Percentiles rank a stretch among this genome's conserved stretches.
These are phyloP conservation scores for Sambucus nigra DNA, from an alignment of 129 eudicot species.

Conservation along the genomic window DNA sequence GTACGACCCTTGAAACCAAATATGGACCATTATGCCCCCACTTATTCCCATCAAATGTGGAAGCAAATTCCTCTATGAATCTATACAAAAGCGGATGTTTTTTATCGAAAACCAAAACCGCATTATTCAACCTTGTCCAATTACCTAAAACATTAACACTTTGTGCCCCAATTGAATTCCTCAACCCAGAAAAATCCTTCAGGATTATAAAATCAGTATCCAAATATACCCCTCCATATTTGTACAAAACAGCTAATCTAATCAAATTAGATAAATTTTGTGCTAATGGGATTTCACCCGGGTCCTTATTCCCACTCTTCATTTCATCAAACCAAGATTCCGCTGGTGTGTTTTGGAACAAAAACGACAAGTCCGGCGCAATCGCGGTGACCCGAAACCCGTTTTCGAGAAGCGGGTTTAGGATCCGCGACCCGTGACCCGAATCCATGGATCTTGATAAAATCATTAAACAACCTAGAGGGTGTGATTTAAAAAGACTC, in stretches of 20 bases:
- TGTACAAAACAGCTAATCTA: slow-evolving; percentile 56
- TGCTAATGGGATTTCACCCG: slow-evolving; percentile 62
- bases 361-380: slow-evolving; percentile 33
- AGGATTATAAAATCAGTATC: slow-evolving; percentile 65
- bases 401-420: slow-evolving; percentile 34
- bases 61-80: slow-evolving; percentile 76
- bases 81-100: slow-evolving; percentile 50
- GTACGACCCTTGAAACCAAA: slow-evolving; percentile 64
- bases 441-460: slow-evolving; percentile 51
- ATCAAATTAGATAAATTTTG: slow-evolving; percentile 71
- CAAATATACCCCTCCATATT: slow-evolving; percentile 72
- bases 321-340: slow-evolving; percentile 47
- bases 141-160: slow-evolving; percentile 30
- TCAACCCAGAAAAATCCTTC: slow-evolving; percentile 49
- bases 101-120: slow-evolving; percentile 65
- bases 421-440: slow-evolving; percentile 21
- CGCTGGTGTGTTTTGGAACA: slow-evolving; percentile 62
- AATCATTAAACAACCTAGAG: slow-evolving; percentile 53
- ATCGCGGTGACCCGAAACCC: slow-evolving; percentile 39
- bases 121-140: slow-evolving; percentile 78
- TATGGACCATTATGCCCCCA: slow-evolving; percentile 97
- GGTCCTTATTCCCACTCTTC: slow-evolving; percentile 41
- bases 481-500: slow-evolving; percentile 56
- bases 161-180: slow-evolving; percentile 78
- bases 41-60: slow-evolving; percentile 53